Conservation (phyloP, 169 alveolate genomes). For the Plasmodium malariae region DNA sequence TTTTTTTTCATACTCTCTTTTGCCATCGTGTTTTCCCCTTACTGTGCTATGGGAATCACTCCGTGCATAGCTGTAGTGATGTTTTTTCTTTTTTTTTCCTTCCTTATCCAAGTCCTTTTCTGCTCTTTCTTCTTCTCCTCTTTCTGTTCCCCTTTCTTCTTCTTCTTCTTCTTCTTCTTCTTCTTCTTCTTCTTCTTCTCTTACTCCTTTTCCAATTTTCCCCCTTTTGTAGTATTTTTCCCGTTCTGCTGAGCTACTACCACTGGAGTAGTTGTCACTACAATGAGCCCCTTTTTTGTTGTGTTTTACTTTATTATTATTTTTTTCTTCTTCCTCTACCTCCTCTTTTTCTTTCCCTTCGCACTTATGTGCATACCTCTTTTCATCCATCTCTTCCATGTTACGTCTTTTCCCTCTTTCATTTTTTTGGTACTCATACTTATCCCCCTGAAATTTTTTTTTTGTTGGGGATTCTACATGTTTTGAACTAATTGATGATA, state of each 20-base stretch:
- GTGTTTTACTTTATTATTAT: no score
- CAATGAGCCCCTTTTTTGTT: no score
- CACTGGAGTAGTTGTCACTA: no score
- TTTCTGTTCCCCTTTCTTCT: slow-evolving; percentile 12
- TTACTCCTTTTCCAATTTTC: slow-evolving; percentile 65
- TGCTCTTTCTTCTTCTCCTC: not conserved
- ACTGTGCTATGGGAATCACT: not conserved
- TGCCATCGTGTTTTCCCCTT: not conserved
- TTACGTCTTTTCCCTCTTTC: slow-evolving; percentile 16
- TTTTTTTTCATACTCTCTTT: no score
- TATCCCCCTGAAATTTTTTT: slow-evolving; percentile 25
- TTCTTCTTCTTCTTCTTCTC: not conserved
- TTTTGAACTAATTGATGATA: no score
- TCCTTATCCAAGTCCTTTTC: not conserved
- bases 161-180: not conserved
- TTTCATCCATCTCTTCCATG: slow-evolving; percentile 35
- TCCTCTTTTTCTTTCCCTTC: slow-evolving; percentile 19
- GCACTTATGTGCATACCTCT: slow-evolving; percentile 35
- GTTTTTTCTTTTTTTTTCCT: slow-evolving; percentile 13
- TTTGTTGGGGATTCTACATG: no score
- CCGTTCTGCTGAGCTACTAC: no score
- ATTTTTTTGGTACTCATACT: slow-evolving; percentile 31
- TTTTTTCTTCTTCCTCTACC: not conserved
- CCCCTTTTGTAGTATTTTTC: slow-evolving; percentile 73
- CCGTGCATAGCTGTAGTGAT: not conserved